phyloP scores from a whole-genome alignment of 2,329 filamentous ascomycete genomes.

The Xylaria sp. region DNA sequence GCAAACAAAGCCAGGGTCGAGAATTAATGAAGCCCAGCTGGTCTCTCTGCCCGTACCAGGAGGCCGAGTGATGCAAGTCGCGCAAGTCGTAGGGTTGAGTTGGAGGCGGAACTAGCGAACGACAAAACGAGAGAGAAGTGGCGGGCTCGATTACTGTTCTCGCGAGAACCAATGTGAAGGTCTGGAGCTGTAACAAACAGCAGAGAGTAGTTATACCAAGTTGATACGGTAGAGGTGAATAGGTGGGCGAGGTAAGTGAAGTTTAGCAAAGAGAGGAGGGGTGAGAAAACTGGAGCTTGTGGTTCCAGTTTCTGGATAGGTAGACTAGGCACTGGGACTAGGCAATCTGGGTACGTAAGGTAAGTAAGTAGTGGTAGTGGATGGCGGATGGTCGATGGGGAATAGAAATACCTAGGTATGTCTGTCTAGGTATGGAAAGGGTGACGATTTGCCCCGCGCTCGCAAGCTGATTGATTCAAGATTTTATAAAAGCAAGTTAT shows the following conservation, averaged over 20 bases:
- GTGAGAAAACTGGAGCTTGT: slow-evolving; percentile 39
- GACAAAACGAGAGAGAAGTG: neutral
- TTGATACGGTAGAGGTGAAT: slow-evolving; percentile 12
- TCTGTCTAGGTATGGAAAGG: no score
- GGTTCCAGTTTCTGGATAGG: slow-evolving; percentile 21
- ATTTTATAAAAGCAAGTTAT: slow-evolving; percentile 3
- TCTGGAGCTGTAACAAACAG: slow-evolving; percentile 2
- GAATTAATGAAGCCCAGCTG: slow-evolving; percentile 9
- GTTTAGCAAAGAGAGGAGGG: slow-evolving; percentile 26
- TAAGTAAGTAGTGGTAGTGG: neutral
- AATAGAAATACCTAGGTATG: no score
- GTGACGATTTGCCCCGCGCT: slow-evolving; percentile 29
- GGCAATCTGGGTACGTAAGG: neutral
- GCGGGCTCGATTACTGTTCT: neutral
- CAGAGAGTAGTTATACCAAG: no score
- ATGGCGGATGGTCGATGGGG: slow-evolving; percentile 10
- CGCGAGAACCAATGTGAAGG: neutral
- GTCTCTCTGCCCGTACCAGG: slow-evolving; percentile 19
- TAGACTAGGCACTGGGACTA: no score
- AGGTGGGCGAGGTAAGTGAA: slow-evolving; percentile 19
- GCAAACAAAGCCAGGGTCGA: slow-evolving; percentile 1
- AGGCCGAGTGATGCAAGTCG: slow-evolving; percentile 18
- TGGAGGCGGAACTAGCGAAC: slow-evolving; percentile 6
- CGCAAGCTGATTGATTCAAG: slow-evolving; percentile 17
- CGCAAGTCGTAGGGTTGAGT: slow-evolving; percentile 22